Evolutionary conservation across 345 rosid genomes (phyloP), one percentile per base, ranked within the genome.

Genomic region (Atalantia buxifolia): DNA sequence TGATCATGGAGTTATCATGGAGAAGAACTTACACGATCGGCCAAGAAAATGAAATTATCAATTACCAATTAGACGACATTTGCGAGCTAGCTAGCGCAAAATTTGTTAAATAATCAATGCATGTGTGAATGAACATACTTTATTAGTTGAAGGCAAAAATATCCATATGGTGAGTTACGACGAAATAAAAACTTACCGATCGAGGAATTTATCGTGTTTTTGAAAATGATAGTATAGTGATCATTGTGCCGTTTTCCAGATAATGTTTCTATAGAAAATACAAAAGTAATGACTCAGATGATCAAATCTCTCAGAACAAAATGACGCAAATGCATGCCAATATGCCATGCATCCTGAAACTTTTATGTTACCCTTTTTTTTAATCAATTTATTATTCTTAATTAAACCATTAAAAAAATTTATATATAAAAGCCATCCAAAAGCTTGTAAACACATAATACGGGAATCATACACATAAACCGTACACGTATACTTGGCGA

Each of bases 211-310:
- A 59, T 31, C 50, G 36, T 19, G 66, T 38, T 64, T 35, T 33
- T 27, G 55, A 71, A 76, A 81, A 71, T 40, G 77, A 76, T 71
- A 71, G 80, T 81, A 81, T 71, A 13, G 14, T 19, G 22, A 16
- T 53, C 57, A 53, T 5, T 45, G 2, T 76, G 79, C 72, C 77
- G 79, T 45, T 71, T 57, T 28, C 69, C 77, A 6, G 66, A 57
- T 40, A 76, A 66, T n/a, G 57, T 77, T 72, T 22, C 55, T 5
- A 30, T 18, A 55, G 56, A 66, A 66, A 72, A 45, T 64, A 64
- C 78, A 75, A 75, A 64, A 75, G 13, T 16, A 57, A 7, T 40
- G 57, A 74, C 56, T 74, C 68, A 61, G 36, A 27, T 50, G 40
- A 50, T 60, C 57, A 36, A 38, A 74, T 74, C 38, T 57, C 2